phyloP scores from a whole-genome alignment of 129 eudicot species.

The Heracleum sosnowskyi region DNA sequence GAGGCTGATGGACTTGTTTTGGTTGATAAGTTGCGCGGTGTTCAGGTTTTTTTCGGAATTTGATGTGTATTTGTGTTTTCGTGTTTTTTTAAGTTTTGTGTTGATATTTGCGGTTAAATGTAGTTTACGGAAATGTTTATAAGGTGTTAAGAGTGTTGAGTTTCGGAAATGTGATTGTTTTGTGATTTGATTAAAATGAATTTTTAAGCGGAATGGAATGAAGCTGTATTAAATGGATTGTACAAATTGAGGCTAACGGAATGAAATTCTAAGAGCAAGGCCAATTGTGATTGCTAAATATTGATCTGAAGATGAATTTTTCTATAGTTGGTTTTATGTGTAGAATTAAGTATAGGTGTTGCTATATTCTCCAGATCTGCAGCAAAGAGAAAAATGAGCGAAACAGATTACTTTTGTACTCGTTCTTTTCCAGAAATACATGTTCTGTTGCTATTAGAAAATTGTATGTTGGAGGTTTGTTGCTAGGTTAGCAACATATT shows the following conservation, averaged over 20 bases:
- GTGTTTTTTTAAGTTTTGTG: neutral
- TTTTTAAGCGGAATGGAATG: too few species aligned
- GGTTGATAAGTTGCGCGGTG: neutral
- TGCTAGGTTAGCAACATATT: neutral
- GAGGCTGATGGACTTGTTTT: neutral
- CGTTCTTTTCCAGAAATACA: neutral
- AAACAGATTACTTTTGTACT: neutral
- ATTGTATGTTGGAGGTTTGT: neutral
- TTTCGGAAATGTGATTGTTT: too few species aligned
- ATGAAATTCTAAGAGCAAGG: neutral
- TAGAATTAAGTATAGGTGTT: neutral
- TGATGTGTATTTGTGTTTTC: neutral
- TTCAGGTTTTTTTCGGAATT: slow-evolving; percentile 8
- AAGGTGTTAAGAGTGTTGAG: neutral
- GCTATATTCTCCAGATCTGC: neutral
- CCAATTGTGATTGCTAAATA: neutral
- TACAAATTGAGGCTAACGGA: neutral
- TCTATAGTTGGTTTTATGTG: too few species aligned
- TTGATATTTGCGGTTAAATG: neutral
- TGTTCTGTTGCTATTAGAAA: neutral
- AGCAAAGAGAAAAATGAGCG: too few species aligned
- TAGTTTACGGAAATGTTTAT: neutral
- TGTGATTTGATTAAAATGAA: too few species aligned
- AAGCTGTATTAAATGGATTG: too few species aligned
- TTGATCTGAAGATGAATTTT: neutral